Evolutionary conservation across 164 flowering plant genomes (phyloP), one percentile per base, ranked within the genome.

Genomic region (Tetracentron sinense): DNA sequence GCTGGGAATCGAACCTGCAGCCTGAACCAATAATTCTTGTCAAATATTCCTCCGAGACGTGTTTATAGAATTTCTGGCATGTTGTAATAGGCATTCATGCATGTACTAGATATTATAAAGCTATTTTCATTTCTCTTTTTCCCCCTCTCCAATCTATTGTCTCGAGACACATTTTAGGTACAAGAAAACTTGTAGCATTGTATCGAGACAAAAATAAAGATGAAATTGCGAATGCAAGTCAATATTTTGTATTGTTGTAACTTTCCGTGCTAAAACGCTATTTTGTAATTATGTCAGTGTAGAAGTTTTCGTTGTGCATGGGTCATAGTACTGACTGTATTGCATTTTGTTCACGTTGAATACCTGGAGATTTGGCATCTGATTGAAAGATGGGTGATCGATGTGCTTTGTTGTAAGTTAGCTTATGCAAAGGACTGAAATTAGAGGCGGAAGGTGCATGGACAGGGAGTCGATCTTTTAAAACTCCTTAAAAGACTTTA

Each of bases 11-110:
- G 15, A 54, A 42, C 25, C 54, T 22, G 19, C 27, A 17, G 42
- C 49, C 61, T 58, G 54, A 62, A 62, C 29, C 56, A 35, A 35
- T 62, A 17, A 35, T 51, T 33, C 25, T 11, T 61, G 46, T 30
- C 25, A 23, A n/a, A n/a, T n/a, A n/a, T n/a, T 53, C 21, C 7
- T 11, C 17, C 8, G 23, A 51, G 49, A 35, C n/a, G 35, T 50
- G 30, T 33, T 29, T 27, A 15, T 22, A 33, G 17, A 31, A 21
- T 14, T 38, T 31, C 52, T n/a, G 54, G 21, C 47, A 33, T 33
- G 23, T 61, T 31, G 44, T 12, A 16, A 38, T 38, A 4, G 11
- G 44, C 38, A 33, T 33, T 33, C 38, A 33, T 33, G 38, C 10
- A 6, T 21, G n/a, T n/a, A 20, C 7, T 60, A 25, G 52, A 28